Conservation (phyloP, 371 early-diverging fungal genomes). For the Lichtheimia ornata region DNA sequence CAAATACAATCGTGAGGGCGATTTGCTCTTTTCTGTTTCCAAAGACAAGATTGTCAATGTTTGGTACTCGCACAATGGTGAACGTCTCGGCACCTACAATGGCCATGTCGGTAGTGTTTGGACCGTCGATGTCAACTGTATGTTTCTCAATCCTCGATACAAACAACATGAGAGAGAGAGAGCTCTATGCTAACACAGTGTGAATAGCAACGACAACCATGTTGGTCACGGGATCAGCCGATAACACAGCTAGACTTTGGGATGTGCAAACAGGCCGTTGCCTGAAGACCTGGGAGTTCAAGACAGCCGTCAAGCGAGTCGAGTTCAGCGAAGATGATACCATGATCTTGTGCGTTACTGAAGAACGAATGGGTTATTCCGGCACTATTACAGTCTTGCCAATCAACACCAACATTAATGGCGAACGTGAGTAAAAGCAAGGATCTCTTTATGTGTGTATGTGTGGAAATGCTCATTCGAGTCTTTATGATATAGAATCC, state of each 20-base stretch:
- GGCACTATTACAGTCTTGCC: conserved; percentile 83
- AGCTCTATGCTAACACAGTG: neutral
- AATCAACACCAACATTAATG: conserved; percentile 64
- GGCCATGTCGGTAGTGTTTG: conserved; percentile 97
- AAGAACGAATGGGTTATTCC: conserved; percentile 93
- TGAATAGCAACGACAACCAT: conserved; percentile 64
- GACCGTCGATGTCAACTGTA: conserved; percentile 90
- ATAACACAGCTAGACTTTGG: conserved; percentile 95
- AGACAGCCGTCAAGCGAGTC: conserved; percentile 92
- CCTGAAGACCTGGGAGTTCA: conserved; percentile 87
- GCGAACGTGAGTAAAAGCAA: conserved; percentile 11
- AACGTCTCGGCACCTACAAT: conserved; percentile 93
- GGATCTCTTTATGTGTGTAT: neutral
- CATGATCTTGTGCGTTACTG: conserved; percentile 90
- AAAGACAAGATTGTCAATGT: conserved; percentile 95
- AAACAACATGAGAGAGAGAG: neutral
- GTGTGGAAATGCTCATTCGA: neutral
- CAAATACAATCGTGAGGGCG: conserved; percentile 99
- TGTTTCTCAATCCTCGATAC: neutral
- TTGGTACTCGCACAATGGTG: conserved; percentile 98
- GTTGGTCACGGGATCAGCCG: conserved; percentile 93
- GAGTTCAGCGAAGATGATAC: conserved; percentile 89
- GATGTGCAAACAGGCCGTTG: conserved; percentile 91
- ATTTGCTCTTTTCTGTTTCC: conserved; percentile 95
- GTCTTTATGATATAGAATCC: conserved; percentile 54